Conservation (phyloP, 768 basidiomycete genomes). For the Lanmaoa rubissima region DNA sequence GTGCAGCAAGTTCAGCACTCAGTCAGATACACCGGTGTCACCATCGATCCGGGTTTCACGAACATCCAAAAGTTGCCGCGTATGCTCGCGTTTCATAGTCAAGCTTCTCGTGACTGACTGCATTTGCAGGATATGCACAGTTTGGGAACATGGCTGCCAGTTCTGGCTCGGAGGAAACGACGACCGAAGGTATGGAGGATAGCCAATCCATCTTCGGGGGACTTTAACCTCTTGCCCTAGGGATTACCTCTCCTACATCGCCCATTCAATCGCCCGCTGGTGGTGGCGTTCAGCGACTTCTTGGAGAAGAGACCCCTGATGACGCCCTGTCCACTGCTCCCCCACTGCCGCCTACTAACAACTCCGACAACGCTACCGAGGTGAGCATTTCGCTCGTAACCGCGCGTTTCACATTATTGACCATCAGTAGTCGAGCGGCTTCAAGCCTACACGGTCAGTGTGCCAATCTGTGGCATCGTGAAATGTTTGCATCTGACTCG, state of each 20-base stretch:
- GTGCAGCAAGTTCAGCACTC: constrained; percentile 25
- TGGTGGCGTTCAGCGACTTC: constrained; percentile 4
- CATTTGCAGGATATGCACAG: constrained; percentile 58
- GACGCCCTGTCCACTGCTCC: constrained; percentile 64
- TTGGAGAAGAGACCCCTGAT: constrained; percentile 43
- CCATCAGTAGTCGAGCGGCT: constrained; percentile 1
- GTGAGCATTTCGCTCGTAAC: neutral
- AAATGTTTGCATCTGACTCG: neutral
- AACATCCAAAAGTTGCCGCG: constrained; percentile 78
- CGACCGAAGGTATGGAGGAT: constrained; percentile 14
- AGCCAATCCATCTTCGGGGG: neutral
- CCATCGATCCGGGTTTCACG: constrained; percentile 71
- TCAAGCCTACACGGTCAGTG: constrained; percentile 53
- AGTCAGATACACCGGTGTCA: constrained; percentile 66
- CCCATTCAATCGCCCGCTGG: neutral
- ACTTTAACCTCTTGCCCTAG: neutral
- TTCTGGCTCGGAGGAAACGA: constrained; percentile 27
- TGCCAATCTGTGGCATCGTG: neutral
- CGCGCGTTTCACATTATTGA: neutral
- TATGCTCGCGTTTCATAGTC: constrained; percentile 30
- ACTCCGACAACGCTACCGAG: neutral
- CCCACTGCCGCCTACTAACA: constrained; percentile 24
- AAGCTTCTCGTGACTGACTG: neutral
- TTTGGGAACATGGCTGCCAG: constrained; percentile 52
- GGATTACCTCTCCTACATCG: constrained; percentile 6